Evolutionary conservation across 2,329 filamentous ascomycete species (phyloP).

Genomic region (Alternaria consortialis): DNA sequence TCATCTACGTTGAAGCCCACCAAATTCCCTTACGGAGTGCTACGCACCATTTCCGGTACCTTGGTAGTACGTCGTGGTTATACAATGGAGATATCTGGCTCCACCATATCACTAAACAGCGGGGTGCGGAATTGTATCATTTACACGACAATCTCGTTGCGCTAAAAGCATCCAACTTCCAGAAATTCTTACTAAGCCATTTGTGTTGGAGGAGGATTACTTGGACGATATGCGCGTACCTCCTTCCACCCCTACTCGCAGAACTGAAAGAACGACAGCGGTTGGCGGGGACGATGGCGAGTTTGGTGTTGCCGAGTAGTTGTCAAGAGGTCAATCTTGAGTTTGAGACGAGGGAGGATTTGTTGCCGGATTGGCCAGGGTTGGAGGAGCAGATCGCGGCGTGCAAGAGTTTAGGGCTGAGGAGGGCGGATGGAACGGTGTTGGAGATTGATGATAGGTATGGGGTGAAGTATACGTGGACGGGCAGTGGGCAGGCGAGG

Average conservation of each 20-base stretch:
- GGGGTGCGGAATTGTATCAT: constrained; percentile 32
- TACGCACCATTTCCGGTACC: constrained; percentile 34
- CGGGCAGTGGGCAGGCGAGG: constrained; percentile 18
- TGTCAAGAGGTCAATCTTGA: constrained; percentile 40
- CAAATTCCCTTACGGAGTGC: constrained; percentile 45
- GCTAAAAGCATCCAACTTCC: constrained; percentile 6
- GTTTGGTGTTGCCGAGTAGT: constrained; percentile 20
- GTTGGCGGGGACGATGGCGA: constrained; percentile 8
- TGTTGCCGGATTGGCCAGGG: constrained; percentile 4
- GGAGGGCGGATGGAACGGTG: constrained; percentile 17
- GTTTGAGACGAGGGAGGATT: constrained; percentile 29
- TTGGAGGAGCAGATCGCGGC: constrained; percentile 13
- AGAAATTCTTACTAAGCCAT: constrained; percentile 25
- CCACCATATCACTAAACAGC: constrained; percentile 32
- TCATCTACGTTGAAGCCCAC: constrained; percentile 51
- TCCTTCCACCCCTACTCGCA: constrained; percentile 15
- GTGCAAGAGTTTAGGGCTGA: constrained; percentile 14
- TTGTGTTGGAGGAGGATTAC: constrained; percentile 35
- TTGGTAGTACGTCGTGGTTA: constrained; percentile 11
- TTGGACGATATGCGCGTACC: constrained; percentile 31
- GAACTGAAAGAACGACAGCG: constrained; percentile 17
- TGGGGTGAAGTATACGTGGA: constrained; percentile 29
- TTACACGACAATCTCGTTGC: constrained; percentile 28
- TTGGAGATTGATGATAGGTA: constrained; percentile 19
- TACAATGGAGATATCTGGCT: constrained; percentile 25